phyloP scores from a whole-genome alignment of 495 filamentous ascomycete genomes.

The Pseudomonodictys pantanalensis region DNA sequence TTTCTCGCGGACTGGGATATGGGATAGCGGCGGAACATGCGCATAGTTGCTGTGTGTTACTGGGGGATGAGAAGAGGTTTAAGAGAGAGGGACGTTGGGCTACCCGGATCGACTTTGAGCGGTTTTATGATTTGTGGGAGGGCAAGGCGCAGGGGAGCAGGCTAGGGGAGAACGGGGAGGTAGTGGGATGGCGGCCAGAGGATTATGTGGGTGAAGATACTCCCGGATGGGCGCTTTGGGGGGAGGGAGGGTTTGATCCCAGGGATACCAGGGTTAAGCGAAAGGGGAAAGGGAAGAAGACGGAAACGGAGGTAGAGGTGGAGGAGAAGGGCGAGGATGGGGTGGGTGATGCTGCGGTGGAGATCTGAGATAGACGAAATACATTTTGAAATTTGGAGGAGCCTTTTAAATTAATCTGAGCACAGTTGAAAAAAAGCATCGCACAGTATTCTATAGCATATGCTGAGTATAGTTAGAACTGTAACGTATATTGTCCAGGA shows the following conservation, averaged over 20 bases:
- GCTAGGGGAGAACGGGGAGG: conserved; percentile 80
- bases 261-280: conserved; percentile 78
- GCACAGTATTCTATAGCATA: too few relatives aligned
- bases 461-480: too few relatives aligned
- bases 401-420: too few relatives aligned
- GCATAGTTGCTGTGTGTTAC: conserved; percentile 86
- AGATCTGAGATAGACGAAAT: too few relatives aligned
- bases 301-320: conserved; percentile 41
- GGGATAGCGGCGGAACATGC: conserved; percentile 93
- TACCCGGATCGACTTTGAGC: conserved; percentile 83
- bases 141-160: conserved; percentile 66
- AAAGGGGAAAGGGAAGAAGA: conserved; percentile 69
- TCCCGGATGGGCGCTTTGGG: conserved; percentile 93
- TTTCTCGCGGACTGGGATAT: conserved; percentile 67
- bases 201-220: conserved; percentile 84
- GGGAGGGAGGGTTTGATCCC: conserved; percentile 89
- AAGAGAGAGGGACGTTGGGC: conserved; percentile 75
- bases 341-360: not conserved
- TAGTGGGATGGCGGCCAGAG: conserved; percentile 70
- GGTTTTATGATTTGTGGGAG: conserved; percentile 83
- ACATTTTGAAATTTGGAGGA: too few relatives aligned
- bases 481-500: too few relatives aligned
- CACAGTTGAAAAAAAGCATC: too few relatives aligned
- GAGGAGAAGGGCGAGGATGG: conserved; percentile 19
- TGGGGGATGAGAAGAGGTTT: conserved; percentile 74